phyloP scores from a whole-genome alignment of 371 early-diverging fungal species.

The Paraphysoderma sedebokerense region DNA sequence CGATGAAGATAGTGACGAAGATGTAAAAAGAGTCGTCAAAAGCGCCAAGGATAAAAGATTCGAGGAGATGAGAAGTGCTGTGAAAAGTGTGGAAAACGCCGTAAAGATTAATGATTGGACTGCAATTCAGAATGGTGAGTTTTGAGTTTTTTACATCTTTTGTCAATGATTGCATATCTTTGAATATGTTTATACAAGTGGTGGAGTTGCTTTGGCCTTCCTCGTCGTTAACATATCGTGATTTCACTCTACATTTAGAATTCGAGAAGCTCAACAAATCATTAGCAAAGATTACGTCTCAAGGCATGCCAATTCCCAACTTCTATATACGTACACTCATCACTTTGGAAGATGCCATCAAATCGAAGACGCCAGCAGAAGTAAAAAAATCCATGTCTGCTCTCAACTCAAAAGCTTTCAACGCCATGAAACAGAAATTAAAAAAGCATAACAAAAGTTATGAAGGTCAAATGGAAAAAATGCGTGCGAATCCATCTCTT shows the following conservation, averaged over 20 bases:
- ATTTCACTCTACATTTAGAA: constrained; percentile 29
- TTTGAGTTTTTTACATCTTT: background rate
- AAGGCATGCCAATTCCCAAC: constrained; percentile 48
- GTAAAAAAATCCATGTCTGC: constrained; percentile 74
- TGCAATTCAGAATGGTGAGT: constrained; percentile 52
- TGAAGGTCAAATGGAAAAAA: constrained; percentile 51
- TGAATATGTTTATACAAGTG: background rate
- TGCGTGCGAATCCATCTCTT: constrained; percentile 24
- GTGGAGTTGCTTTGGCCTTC: background rate
- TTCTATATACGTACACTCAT: constrained; percentile 62
- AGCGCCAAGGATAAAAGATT: constrained; percentile 76
- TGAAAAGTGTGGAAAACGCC: constrained; percentile 47
- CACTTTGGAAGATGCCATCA: constrained; percentile 50
- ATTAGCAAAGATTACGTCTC: constrained; percentile 45
- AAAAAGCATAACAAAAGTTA: constrained; percentile 68
- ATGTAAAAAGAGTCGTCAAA: constrained; percentile 49
- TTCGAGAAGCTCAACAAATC: constrained; percentile 69
- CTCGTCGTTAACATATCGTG: constrained; percentile 3
- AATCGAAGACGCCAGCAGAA: constrained; percentile 44
- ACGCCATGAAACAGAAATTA: constrained; percentile 77
- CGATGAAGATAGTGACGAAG: constrained; percentile 54
- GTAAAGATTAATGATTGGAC: constrained; percentile 83
- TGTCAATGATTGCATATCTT: background rate
- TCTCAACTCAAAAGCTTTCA: constrained; percentile 62
- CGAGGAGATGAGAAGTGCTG: constrained; percentile 39